These are phyloP conservation scores for Takashimella koratensis DNA, from an alignment of 1,284 basidiomycete species.

Conservation along the genomic window DNA sequence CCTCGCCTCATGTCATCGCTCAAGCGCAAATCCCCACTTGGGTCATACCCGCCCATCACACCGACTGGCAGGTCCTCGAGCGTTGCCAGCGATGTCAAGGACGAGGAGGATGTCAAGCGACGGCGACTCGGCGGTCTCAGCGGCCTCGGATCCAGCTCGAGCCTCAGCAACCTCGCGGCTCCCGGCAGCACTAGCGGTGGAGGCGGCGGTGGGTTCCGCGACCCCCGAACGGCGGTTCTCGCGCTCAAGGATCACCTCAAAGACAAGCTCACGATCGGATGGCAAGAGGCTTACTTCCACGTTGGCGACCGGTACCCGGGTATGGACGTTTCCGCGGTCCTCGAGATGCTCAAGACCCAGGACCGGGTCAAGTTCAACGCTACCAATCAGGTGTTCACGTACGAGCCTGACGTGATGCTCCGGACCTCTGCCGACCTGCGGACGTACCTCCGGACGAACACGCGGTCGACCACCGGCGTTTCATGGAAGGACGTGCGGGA, in stretches of 20 bases:
- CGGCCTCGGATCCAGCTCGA: neutral
- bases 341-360: constrained; percentile 38
- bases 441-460: constrained; percentile 39
- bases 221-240: constrained; percentile 31
- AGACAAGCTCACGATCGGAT: constrained; percentile 28
- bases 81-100: constrained; percentile 6
- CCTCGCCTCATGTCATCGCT: constrained; percentile 10
- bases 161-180: no score
- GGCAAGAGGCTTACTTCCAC: constrained; percentile 33
- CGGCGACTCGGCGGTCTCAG: constrained; percentile 5
- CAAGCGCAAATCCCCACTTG: constrained; percentile 22
- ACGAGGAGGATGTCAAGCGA: constrained; percentile 16
- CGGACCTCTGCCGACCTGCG: constrained; percentile 32
- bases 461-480: constrained; percentile 29
- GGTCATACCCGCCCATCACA: constrained; percentile 8
- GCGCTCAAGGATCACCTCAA: constrained; percentile 32
- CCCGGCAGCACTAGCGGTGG: neutral
- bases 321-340: constrained; percentile 26
- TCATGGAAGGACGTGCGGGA: constrained; percentile 32
- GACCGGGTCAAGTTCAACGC: constrained; percentile 41
- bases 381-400: constrained; percentile 42
- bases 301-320: constrained; percentile 31
- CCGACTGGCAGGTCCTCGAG: constrained; percentile 11
- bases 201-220: constrained; percentile 13
- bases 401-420: constrained; percentile 42